Base-by-base conservation (phyloP, 768 basidiomycete species). In the Suillus alpinus region DNA sequence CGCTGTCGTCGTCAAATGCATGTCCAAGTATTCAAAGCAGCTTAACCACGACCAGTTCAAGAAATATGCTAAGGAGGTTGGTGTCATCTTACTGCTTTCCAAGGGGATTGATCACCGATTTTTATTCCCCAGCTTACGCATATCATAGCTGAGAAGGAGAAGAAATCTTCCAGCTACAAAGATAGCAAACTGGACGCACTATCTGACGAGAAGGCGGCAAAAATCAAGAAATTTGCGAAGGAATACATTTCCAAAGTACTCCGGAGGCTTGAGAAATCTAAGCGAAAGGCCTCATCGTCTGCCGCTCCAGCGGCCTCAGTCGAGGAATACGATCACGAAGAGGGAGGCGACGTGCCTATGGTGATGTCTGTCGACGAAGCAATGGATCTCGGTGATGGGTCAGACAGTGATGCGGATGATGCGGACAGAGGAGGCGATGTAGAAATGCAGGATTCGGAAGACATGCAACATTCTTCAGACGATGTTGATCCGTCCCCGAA, bases 171-270 rank as follows among this genome's bases (percentile, higher is more conserved):
- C 3, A 86, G 84, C 46, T 98, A 90, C 69, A 83, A 81, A 59
- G 86, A 89, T n/a, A 82, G 83, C 20, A 83, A 83, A 57, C 81
- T 96, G 14, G 91, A 94, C 3, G 43, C 82, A 2, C 81, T 98
- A 26, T 87, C 92, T 3, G 91, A 95, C 4, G 95, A 98, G 65
- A 98, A 98, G 71, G 77, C 83, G 23, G 68, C 71, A 49, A 98
- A 98, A 77, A 94, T 98, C 73, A 96, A 94, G 75, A 89, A 91
- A 69, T 98, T 95, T 70, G 80, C 89, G 37, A 94, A 96, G 73
- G 94, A 97, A 46, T 98, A 92, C 72, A 87, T 95, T 59, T 76
- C 82, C 59, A 97, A 96, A 75, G 76, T 95, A 10, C 73, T 92
- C 18, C 83, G 83, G 40, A 89, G 85, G 67, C 73, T 88, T 51